Conservation (phyloP, 768 basidiomycete genomes). For the Tulasnella sp. region DNA sequence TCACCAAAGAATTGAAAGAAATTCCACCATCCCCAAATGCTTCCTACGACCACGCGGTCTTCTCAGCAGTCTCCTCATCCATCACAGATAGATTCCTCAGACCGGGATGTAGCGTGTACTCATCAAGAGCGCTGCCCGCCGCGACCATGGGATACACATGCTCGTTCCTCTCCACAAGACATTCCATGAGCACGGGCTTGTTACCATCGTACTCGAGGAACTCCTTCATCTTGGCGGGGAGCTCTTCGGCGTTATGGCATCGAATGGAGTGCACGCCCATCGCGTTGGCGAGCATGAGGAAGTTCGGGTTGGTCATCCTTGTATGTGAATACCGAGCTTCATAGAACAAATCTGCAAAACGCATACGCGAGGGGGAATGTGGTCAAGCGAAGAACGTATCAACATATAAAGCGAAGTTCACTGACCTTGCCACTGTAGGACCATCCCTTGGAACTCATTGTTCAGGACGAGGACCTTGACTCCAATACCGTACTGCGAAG, state of each 20-base stretch:
- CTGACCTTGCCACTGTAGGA: constrained; percentile 95
- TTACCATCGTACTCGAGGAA: constrained; percentile 88
- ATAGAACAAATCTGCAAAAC: constrained; percentile 74
- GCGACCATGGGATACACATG: constrained; percentile 92
- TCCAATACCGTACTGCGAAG: constrained; percentile 82
- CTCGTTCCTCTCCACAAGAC: constrained; percentile 69
- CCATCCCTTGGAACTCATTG: constrained; percentile 99
- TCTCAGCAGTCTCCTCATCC: not conserved
- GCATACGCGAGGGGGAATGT: not conserved
- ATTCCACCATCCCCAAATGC: not conserved
- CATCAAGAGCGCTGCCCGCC: constrained; percentile 89
- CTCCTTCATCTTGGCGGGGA: constrained; percentile 96
- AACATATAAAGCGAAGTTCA: not conserved
- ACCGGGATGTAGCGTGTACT: constrained; percentile 69
- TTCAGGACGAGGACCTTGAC: constrained; percentile 90
- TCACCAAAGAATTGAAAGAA: not conserved
- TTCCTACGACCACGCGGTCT: constrained; percentile 14
- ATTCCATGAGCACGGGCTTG: constrained; percentile 86
- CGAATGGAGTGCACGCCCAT: constrained; percentile 92
- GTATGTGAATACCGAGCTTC: constrained; percentile 96
- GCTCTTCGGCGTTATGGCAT: constrained; percentile 55
- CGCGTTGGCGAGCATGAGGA: constrained; percentile 74
- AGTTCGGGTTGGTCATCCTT: constrained; percentile 90
- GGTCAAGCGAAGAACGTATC: not conserved
- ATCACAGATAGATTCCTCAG: constrained; percentile 16